phyloP scores from a whole-genome alignment of 768 basidiomycete species.

The Boletus insuetus region DNA sequence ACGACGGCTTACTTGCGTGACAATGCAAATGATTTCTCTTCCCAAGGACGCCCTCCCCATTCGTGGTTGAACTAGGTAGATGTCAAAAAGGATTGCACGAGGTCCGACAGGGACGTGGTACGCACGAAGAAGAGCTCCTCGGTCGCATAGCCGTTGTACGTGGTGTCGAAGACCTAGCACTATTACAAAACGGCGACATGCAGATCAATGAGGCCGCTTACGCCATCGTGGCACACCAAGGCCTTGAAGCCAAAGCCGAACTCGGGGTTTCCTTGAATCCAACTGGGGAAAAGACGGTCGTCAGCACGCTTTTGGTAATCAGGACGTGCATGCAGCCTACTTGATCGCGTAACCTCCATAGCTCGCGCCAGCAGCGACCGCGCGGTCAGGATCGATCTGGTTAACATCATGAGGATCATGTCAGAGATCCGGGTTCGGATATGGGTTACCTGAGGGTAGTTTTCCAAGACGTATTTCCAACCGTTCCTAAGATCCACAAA shows the following conservation, averaged over 20 bases:
- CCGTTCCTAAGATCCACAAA: conserved; percentile 75
- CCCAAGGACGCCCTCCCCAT: conserved; percentile 84
- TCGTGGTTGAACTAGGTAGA: conserved; percentile 73
- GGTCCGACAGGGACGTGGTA: conserved; percentile 2
- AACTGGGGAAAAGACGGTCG: conserved; percentile 44
- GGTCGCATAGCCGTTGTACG: conserved; percentile 81
- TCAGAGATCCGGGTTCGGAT: not conserved
- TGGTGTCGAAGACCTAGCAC: conserved; percentile 67
- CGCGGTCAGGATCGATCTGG: conserved; percentile 66
- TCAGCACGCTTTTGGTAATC: not conserved
- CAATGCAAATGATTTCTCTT: conserved; percentile 49
- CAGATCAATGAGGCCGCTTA: conserved; percentile 32
- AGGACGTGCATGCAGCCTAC: conserved; percentile 37
- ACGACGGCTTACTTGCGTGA: conserved; percentile 49
- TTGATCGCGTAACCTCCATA: conserved; percentile 91
- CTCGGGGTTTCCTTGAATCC: conserved; percentile 94
- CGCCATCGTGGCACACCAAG: conserved; percentile 89
- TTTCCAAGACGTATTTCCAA: conserved; percentile 65
- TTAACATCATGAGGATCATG: not conserved
- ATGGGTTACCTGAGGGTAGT: conserved; percentile 62
- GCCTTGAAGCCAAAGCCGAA: conserved; percentile 89
- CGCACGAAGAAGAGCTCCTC: conserved; percentile 90
- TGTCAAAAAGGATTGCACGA: not conserved
- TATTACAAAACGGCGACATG: not conserved
- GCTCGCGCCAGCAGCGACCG: conserved; percentile 77